Evolutionary conservation across 1,284 basidiomycete genomes (phyloP), one percentile per base, ranked within the genome.

Genomic region (Boletus subluridellus): DNA sequence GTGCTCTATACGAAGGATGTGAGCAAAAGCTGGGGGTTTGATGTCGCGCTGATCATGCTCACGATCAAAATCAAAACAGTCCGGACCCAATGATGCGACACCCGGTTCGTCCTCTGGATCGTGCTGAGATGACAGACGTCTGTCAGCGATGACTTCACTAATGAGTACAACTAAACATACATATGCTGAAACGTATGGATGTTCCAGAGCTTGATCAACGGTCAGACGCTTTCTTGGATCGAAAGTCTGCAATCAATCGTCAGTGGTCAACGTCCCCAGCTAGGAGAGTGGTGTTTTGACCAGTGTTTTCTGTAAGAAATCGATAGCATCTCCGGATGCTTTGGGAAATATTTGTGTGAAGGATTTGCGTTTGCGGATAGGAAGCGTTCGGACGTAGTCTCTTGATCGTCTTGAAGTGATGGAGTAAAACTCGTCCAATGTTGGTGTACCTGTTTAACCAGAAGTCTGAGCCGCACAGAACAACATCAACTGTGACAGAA

Each of bases 41-140:
- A 50, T 32, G 42, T 28, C 38, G 15, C 42, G 37, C 26, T 35
- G 42, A 34, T 38, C 52, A 14, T 52, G 73, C 84, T 71, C 68
- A 87, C 85, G 78, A 72, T 93, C 90, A 70, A 94, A 94, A 69
- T 94, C 85, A 74, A 95, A 95, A 73, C 94, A 94, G 55, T 85
- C 83, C 12, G 91, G 85, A 67, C 89, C 87, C 42, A 94, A 79
- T 4, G 90, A 84, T 53, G 80, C 78, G n/a, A 86, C 85, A 38
- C 77, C 77, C 3, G 91, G 91, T 71, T 95, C 92, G 72, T 95
- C 92, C 58, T 86, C 83, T 2, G 92, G 87, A 72, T 95, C 92
- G 69, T 94, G 90, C 84, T 94, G 49, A 21, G 41, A 52, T 28
- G 10, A 44, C 21, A 44, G 12, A 37, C 24, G 17, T 49, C 14